Percentiles rank a stretch among this genome's conserved stretches.
Conservation (phyloP, 2,329 filamentous ascomycete species). For the Fusarium sp. region DNA sequence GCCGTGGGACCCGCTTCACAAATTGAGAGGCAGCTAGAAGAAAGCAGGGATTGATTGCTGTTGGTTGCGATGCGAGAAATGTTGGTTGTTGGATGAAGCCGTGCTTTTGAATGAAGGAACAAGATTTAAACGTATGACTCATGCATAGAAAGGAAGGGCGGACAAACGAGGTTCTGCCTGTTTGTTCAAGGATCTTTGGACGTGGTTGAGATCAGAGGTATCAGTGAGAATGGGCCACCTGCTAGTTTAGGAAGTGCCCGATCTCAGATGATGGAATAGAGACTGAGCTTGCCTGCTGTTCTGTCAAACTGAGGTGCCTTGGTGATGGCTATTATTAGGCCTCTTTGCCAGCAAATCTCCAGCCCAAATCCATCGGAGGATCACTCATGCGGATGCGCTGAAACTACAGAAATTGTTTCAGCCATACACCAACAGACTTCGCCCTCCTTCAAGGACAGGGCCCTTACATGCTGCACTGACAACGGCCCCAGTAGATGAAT, state of each 20-base stretch:
- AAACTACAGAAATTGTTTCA: background rate
- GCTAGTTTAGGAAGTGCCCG: background rate
- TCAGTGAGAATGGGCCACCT: background rate
- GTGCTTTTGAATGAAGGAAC: background rate
- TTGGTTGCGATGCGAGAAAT: background rate
- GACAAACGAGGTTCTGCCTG: background rate
- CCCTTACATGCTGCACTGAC: background rate
- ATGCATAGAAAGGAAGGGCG: background rate
- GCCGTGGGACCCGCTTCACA: background rate
- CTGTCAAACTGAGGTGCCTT: background rate
- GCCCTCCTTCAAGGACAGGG: background rate
- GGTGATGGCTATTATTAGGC: background rate
- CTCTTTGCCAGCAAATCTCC: background rate
- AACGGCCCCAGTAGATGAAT: background rate
- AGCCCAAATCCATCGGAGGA: background rate
- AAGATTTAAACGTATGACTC: slow-evolving; percentile 7
- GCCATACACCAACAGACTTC: background rate
- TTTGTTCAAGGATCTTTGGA: background rate
- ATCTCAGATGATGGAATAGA: background rate
- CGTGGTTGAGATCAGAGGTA: background rate
- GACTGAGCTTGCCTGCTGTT: background rate
- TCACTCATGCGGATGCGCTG: background rate
- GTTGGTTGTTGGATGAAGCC: background rate
- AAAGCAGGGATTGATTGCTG: background rate
- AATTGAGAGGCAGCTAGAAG: background rate